Evolutionary conservation across 495 filamentous ascomycete genomes (phyloP).

Genomic region (Cladorrhinum samala): DNA sequence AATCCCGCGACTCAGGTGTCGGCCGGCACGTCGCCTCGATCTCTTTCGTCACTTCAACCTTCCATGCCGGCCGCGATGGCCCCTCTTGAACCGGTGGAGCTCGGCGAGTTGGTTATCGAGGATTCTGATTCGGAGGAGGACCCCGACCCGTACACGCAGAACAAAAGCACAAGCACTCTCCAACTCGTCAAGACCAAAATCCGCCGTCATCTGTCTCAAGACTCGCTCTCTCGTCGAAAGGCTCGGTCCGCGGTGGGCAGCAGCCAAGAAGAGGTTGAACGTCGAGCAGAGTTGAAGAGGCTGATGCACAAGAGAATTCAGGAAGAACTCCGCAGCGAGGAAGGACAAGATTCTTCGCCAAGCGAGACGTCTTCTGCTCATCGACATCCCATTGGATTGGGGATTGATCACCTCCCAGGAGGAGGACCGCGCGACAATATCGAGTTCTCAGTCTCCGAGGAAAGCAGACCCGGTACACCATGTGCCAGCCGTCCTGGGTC

Average conservation of each 20-base stretch:
- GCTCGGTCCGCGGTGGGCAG: constrained; percentile 36
- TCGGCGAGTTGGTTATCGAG: constrained; percentile 33
- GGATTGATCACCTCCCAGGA: constrained; percentile 23
- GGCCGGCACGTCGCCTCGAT: constrained; percentile 2
- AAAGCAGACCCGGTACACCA: constrained; percentile 5
- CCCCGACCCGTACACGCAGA: constrained; percentile 14
- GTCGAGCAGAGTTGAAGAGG: constrained; percentile 45
- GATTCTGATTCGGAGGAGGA: constrained; percentile 39
- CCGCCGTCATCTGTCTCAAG: constrained; percentile 42
- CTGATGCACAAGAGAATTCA: constrained; percentile 47
- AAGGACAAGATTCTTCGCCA: constrained; percentile 16
- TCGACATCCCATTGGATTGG: constrained; percentile 5
- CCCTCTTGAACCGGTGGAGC: constrained; percentile 17
- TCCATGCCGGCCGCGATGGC: constrained; percentile 4
- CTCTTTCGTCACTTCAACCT: constrained; percentile 9
- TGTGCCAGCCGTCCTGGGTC: neutral
- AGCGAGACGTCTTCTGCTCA: constrained; percentile 12
- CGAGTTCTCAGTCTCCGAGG: constrained; percentile 30
- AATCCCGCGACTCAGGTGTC: constrained; percentile 12
- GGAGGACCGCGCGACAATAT: constrained; percentile 37
- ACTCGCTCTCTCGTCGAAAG: constrained; percentile 32
- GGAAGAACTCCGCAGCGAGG: constrained; percentile 43
- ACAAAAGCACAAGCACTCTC: constrained; percentile 31
- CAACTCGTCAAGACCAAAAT: constrained; percentile 35
- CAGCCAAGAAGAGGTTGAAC: constrained; percentile 43